Conservation (phyloP, 108 stramenopile genomes). For the Fistulifera pelliculosa region DNA sequence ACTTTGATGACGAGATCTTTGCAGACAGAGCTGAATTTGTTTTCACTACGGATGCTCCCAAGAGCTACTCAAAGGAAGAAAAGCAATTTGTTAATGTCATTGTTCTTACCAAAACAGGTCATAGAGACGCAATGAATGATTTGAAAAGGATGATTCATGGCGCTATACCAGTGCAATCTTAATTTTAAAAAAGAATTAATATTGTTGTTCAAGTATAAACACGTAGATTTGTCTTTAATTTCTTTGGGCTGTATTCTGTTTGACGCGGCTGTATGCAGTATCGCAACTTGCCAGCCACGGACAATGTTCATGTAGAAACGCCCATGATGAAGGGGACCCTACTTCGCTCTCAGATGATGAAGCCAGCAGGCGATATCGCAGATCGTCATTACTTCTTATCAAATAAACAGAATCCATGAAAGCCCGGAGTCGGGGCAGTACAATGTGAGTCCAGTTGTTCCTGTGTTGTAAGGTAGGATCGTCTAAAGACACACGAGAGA, state of each 20-base stretch:
- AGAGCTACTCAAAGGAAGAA: conserved; percentile 49
- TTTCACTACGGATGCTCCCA: conserved; percentile 52
- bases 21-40: conserved; percentile 66
- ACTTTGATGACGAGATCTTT: conserved; percentile 83
- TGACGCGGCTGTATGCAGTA: conserved; percentile 26
- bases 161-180: no score
- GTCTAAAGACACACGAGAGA: conserved; percentile 51
- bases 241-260: not conserved
- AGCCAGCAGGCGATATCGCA: conserved; percentile 50
- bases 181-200: no score
- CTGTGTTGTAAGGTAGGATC: conserved; percentile 50
- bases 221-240: not conserved
- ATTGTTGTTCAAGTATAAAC: no score
- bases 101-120: conserved; percentile 73
- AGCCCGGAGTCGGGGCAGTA: conserved; percentile 60
- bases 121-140: conserved; percentile 68
- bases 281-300: conserved; percentile 55
- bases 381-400: conserved; percentile 48
- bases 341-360: conserved; percentile 7
- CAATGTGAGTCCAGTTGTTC: conserved; percentile 37
- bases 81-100: conserved; percentile 50
- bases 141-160: conserved; percentile 1
- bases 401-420: conserved; percentile 64
- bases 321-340: conserved; percentile 20
- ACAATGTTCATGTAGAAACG: conserved; percentile 35